Conservation (phyloP, 176 grass and related monocot genomes). For the Olyra latifolia region DNA sequence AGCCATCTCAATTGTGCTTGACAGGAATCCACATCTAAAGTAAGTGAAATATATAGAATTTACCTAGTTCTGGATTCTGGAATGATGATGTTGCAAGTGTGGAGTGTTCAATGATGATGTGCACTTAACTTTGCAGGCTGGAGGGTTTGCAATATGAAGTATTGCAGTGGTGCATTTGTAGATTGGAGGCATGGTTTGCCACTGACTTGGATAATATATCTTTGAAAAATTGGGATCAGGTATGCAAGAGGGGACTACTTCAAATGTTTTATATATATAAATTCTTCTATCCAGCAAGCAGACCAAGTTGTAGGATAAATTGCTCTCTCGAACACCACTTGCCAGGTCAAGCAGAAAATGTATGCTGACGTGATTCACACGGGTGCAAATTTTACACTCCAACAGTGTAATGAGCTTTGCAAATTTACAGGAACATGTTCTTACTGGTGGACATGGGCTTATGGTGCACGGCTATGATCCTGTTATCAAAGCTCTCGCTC, state of each 20-base stretch:
- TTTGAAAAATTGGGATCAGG: constrained; percentile 97
- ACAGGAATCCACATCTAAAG: constrained; percentile 79
- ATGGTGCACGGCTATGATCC: constrained; percentile 98
- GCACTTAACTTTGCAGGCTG: constrained; percentile 49
- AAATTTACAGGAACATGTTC: constrained; percentile 91
- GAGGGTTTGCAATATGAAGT: constrained; percentile 85
- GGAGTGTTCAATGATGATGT: constrained; percentile 17
- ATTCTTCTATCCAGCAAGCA: neutral
- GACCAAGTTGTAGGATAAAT: neutral
- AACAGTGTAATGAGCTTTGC: neutral
- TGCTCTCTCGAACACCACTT: neutral
- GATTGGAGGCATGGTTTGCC: constrained; percentile 98
- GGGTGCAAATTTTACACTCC: neutral
- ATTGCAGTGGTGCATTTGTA: constrained; percentile 95
- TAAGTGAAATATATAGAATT: constrained; percentile 35
- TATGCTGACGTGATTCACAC: neutral
- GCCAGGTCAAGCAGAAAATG: neutral
- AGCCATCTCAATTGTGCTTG: constrained; percentile 87
- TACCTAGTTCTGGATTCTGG: neutral
- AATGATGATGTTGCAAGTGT: neutral
- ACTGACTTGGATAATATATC: constrained; percentile 87
- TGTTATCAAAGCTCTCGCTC: constrained; percentile 89
- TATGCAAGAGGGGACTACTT: constrained; percentile 24
- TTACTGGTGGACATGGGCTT: constrained; percentile 96
- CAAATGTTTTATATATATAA: neutral